Percentiles rank a stretch among this genome's conserved stretches.
These are phyloP conservation scores for Candida arabinofermentans DNA, from an alignment of 805 yeast species.

Conservation along the genomic window DNA sequence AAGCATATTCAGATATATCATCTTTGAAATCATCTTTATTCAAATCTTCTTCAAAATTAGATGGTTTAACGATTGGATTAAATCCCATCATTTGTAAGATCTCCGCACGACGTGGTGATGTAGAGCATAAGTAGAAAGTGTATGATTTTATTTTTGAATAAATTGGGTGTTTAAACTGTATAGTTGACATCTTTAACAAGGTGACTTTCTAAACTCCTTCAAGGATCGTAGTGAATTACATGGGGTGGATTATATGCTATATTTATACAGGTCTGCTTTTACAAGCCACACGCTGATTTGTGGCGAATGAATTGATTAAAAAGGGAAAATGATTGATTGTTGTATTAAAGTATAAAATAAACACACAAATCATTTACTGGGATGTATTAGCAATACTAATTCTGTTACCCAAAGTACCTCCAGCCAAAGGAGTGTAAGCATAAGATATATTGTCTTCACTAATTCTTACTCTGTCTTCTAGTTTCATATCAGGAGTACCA, in stretches of 20 bases:
- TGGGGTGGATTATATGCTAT: too few species aligned
- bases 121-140: slow-evolving; percentile 66
- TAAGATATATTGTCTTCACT: too few species aligned
- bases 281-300: too few species aligned
- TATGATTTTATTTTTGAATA: slow-evolving; percentile 22
- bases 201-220: neutral
- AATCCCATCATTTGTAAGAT: slow-evolving; percentile 63
- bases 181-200: neutral
- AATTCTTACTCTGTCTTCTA: neutral
- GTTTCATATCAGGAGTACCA: slow-evolving; percentile 36
- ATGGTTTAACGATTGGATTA: slow-evolving; percentile 44
- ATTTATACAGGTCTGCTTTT: too few species aligned
- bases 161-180: slow-evolving; percentile 30
- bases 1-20: slow-evolving; percentile 51
- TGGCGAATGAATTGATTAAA: too few species aligned
- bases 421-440: too few species aligned
- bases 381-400: too few species aligned
- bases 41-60: slow-evolving; percentile 76
- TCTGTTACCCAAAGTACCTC: too few species aligned
- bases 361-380: too few species aligned
- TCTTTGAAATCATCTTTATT: slow-evolving; percentile 48
- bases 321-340: too few species aligned
- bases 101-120: slow-evolving; percentile 76
- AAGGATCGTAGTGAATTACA: too few species aligned
- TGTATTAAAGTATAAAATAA: too few species aligned